A percentile compares a stretch with the other conserved stretches of the same genome.
These are phyloP conservation scores for Massarina eburnea DNA, from an alignment of 2,329 filamentous ascomycete species.

Conservation along the genomic window DNA sequence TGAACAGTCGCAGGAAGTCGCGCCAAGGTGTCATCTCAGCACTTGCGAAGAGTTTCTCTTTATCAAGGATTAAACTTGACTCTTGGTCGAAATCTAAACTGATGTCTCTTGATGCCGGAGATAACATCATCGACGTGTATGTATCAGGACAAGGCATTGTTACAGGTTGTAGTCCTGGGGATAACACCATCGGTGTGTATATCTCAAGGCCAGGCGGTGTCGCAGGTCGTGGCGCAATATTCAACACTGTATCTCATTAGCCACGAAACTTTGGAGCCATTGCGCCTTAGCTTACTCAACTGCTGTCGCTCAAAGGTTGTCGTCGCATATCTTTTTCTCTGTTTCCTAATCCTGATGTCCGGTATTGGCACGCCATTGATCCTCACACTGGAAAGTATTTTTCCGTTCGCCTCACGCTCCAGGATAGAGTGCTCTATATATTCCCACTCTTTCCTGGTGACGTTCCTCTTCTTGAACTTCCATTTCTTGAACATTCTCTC, in stretches of 20 bases:
- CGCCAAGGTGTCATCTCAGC: background rate
- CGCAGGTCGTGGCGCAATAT: background rate
- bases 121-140: background rate
- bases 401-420: background rate
- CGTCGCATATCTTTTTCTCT: background rate
- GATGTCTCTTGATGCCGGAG: background rate
- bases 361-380: background rate
- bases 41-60: background rate
- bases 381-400: background rate
- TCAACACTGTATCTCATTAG: background rate
- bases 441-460: conserved; percentile 1
- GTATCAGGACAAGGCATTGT: background rate
- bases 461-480: conserved; percentile 2
- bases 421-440: background rate
- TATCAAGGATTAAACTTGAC: no score
- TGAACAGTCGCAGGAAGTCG: background rate
- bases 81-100: no score
- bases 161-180: background rate
- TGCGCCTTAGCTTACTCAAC: no score
- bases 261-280: no score
- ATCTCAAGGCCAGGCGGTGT: background rate
- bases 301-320: background rate
- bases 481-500: conserved; percentile 4
- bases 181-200: background rate
- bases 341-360: background rate